Percentiles rank a stretch among this genome's conserved stretches.
phyloP scores from a whole-genome alignment of 768 basidiomycete genomes.

The Ramaria sp. region DNA sequence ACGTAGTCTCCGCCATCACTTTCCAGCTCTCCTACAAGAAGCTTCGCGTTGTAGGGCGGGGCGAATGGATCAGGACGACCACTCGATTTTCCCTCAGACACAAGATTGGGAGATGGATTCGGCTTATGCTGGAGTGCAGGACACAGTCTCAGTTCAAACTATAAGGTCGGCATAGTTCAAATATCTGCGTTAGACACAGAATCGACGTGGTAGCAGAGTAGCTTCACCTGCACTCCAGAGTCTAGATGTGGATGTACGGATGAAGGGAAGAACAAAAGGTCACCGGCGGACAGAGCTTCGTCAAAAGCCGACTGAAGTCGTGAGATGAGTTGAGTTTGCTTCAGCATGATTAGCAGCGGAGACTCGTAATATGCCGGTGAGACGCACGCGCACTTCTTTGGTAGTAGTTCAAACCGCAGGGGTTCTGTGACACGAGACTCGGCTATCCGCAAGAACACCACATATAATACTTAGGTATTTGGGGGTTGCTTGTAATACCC shows the following conservation, averaged over 20 bases:
- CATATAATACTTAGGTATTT: no score
- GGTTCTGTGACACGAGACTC: no score
- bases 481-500: no score
- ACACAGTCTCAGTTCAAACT: conserved; percentile 85
- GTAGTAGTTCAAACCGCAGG: no score
- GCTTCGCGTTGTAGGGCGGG: conserved; percentile 73
- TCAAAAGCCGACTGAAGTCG: conserved; percentile 45
- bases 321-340: conserved; percentile 39
- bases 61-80: conserved; percentile 59
- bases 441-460: no score
- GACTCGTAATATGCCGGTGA: no score
- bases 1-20: conserved; percentile 56
- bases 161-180: background rate
- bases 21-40: conserved; percentile 66
- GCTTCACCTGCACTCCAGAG: conserved; percentile 49
- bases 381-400: no score
- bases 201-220: conserved; percentile 9
- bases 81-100: conserved; percentile 17
- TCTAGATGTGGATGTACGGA: conserved; percentile 51
- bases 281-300: conserved; percentile 49
- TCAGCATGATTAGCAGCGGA: background rate
- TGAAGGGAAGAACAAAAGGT: conserved; percentile 74
- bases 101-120: conserved; percentile 29
- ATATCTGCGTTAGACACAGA: background rate
- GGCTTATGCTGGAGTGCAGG: conserved; percentile 80